Evolutionary conservation across 2,329 filamentous ascomycete genomes (phyloP).

Genomic region (Coleophoma crateriformis): DNA sequence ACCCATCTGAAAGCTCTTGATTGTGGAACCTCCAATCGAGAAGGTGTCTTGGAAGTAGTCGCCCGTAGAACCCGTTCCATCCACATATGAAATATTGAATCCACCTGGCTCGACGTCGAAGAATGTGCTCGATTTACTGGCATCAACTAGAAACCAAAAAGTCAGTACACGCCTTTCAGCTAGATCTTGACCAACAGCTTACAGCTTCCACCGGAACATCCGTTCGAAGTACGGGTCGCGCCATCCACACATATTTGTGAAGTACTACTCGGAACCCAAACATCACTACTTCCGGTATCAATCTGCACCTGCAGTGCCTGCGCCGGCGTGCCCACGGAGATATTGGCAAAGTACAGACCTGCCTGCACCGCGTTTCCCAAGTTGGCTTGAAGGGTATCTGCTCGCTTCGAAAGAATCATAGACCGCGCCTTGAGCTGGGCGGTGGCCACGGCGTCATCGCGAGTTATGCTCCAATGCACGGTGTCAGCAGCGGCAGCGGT

Average conservation of each 20-base stretch:
- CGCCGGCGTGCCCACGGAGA: conserved; percentile 48
- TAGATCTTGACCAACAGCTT: conserved; percentile 21
- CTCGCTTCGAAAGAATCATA: not conserved
- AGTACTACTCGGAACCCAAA: conserved; percentile 42
- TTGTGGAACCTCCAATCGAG: conserved; percentile 36
- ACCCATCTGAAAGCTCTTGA: conserved; percentile 46
- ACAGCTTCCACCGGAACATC: conserved; percentile 39
- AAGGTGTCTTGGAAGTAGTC: conserved; percentile 50
- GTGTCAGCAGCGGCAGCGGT: not conserved
- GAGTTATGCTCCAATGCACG: not conserved
- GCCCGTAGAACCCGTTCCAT: conserved; percentile 43
- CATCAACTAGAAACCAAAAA: conserved; percentile 33
- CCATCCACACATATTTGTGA: conserved; percentile 1
- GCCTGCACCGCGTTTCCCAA: conserved; percentile 3
- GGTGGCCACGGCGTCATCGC: not conserved
- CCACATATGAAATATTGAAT: conserved; percentile 53
- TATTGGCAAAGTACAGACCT: conserved; percentile 43
- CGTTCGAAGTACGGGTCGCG: conserved; percentile 17
- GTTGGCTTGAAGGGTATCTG: conserved; percentile 1
- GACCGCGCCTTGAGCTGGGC: conserved; percentile 1
- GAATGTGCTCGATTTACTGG: conserved; percentile 39
- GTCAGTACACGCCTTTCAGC: not conserved
- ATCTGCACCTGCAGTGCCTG: conserved; percentile 47
- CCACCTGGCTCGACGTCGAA: conserved; percentile 30
- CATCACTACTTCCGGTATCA: conserved; percentile 56